A percentile compares a stretch with the other conserved stretches of the same genome.
Conservation (phyloP, 495 filamentous ascomycete species). For the Neurospora tetrasperma region DNA sequence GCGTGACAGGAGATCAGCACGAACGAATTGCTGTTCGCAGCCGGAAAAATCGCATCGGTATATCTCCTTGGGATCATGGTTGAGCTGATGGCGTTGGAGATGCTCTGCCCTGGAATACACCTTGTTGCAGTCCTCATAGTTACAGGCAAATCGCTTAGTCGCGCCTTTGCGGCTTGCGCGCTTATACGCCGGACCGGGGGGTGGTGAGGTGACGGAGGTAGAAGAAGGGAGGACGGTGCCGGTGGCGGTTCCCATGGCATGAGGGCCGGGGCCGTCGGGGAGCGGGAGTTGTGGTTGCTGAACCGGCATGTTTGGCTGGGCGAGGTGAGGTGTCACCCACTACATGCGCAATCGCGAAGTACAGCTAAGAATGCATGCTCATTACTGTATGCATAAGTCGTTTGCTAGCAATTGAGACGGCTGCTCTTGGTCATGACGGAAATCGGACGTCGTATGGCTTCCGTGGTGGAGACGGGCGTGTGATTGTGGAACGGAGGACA, state of each 20-base stretch:
- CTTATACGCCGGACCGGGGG: conserved; percentile 23
- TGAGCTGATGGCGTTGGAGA: conserved; percentile 50
- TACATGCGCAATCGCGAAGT: background rate
- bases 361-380: background rate
- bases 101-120: conserved; percentile 93
- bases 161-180: conserved; percentile 41
- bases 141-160: conserved; percentile 60
- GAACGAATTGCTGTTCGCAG: conserved; percentile 82
- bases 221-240: background rate
- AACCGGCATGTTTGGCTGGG: background rate
- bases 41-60: conserved; percentile 85
- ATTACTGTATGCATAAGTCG: background rate
- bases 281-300: background rate
- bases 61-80: conserved; percentile 84
- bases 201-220: background rate
- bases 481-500: conserved; percentile 1
- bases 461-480: background rate
- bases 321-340: background rate
- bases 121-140: conserved; percentile 79
- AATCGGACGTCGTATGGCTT: background rate
- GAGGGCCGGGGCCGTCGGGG: background rate
- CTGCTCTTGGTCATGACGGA: background rate
- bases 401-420: background rate
- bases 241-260: background rate
- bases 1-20: conserved; percentile 81